Conservation (phyloP, 2,329 filamentous ascomycete species). For the Sclerotinia spermophila region DNA sequence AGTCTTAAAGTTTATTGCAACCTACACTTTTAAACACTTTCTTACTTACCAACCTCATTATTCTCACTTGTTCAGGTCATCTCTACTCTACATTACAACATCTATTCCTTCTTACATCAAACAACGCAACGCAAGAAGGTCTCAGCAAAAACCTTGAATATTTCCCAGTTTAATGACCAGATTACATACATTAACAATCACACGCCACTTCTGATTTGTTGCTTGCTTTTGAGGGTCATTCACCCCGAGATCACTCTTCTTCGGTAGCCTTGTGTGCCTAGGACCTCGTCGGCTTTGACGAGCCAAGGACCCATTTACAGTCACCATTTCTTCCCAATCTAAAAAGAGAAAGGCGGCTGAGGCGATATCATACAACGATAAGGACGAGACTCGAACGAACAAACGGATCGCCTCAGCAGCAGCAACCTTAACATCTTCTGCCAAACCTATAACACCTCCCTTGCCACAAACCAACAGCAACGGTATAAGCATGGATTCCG, state of each 20-base stretch:
- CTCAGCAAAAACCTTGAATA: not conserved
- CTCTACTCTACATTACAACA: not conserved
- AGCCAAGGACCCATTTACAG: slow-evolving; percentile 29
- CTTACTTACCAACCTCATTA: not conserved
- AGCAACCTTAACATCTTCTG: slow-evolving; percentile 22
- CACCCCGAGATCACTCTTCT: not conserved
- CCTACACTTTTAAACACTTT: not conserved
- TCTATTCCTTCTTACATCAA: not conserved
- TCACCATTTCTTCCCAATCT: slow-evolving; percentile 51
- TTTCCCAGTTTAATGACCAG: not conserved
- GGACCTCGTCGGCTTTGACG: slow-evolving; percentile 30
- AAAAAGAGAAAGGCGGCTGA: slow-evolving; percentile 53
- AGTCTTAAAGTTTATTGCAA: slow-evolving; percentile 5
- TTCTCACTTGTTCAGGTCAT: not conserved
- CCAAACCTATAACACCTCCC: slow-evolving; percentile 42
- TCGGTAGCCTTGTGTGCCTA: slow-evolving; percentile 34
- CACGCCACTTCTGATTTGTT: slow-evolving; percentile 10
- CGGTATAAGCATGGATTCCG: slow-evolving; percentile 86
- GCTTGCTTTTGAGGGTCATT: slow-evolving; percentile 5
- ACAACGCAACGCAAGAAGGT: not conserved
- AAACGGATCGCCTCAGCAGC: slow-evolving; percentile 40
- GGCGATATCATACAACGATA: slow-evolving; percentile 38
- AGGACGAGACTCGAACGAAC: slow-evolving; percentile 35
- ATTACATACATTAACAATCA: not conserved
- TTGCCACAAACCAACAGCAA: slow-evolving; percentile 52